A percentile compares a stretch with the other conserved stretches of the same genome.
These are phyloP conservation scores for Sicyos edulis DNA, from an alignment of 306 rosid genomes.

Conservation along the genomic window DNA sequence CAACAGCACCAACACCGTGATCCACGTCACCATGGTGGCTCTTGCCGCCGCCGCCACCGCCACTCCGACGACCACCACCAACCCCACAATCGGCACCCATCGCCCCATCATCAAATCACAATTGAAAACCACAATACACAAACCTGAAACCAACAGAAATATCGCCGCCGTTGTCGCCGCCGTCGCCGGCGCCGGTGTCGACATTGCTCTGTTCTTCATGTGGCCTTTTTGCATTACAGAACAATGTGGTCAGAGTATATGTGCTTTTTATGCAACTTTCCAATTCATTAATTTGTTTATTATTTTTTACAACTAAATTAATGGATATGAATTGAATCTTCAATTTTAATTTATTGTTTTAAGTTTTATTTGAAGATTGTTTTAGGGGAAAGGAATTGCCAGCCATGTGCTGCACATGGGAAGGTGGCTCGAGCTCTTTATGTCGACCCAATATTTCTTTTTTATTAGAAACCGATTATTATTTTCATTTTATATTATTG, in stretches of 20 bases:
- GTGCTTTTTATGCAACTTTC: conserved; percentile 1
- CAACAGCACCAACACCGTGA: conserved; percentile 58
- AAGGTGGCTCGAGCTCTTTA: not conserved
- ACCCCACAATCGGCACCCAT: conserved; percentile 21
- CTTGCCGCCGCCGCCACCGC: conserved; percentile 32
- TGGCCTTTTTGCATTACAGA: not conserved
- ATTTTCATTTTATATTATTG: too few species aligned
- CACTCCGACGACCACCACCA: not conserved
- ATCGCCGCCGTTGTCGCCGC: not conserved
- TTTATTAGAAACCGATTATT: too few species aligned
- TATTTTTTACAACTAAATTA: not conserved
- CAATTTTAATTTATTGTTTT: not conserved
- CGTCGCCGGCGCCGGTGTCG: not conserved
- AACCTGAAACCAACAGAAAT: not conserved
- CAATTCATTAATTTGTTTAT: not conserved
- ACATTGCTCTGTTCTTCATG: not conserved
- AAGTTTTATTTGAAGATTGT: not conserved
- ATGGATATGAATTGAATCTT: not conserved
- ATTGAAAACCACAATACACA: not conserved
- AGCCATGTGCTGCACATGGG: conserved; percentile 60
- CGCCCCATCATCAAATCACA: conserved; percentile 6
- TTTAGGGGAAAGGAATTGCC: conserved; percentile 24
- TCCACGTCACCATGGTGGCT: conserved; percentile 51
- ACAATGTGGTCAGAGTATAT: not conserved
- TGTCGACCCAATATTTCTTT: not conserved